Base-by-base conservation (phyloP, 1,284 basidiomycete genomes). In the Ustilago shanxiensis region DNA sequence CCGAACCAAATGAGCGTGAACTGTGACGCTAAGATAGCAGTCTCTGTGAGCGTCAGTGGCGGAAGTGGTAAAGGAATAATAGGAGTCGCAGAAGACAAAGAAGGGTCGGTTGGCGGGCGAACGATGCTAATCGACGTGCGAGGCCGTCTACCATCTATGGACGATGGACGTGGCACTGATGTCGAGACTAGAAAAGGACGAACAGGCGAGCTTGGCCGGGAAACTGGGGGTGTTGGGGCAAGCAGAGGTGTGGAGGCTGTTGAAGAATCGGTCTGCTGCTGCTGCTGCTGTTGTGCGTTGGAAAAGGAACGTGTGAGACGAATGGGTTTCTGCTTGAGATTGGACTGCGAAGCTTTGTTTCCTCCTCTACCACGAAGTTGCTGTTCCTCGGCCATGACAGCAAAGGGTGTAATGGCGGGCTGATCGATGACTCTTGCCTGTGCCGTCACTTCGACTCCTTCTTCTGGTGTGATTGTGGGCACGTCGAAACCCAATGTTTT, bases 1-100 rank as follows among this genome's bases (percentile, higher is more conserved):
- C 77, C 77, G 53, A 86, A 85, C 84, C 84, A 86, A 35, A 85
- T 78, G 16, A 82, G 47, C 9, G 83, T 83, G 52, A 86, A 86
- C 26, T 83, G 78, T 20, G 72, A 69, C 7, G 84, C 80, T 0
- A 86, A 65, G 5, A 74, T 26, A 1, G 71, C 79, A 1, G 84
- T 86, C 59, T 86, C 72, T 29, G 61, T 66, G 29, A 85, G 44
- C 28, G 82, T 83, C 49, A 86, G 59, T 24, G 84, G 83, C 7
- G 83, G 79, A 11, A 80, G 58, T 7, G 59, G 49, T 5, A 70
- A 9, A 2, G 66, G 54, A 2, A 60, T 20, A 3, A 60, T 26
- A 0, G 60, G 62, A 13, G 50, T 35, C 1, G 44, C 22, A 4
- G 47, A 54, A 14, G 64, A 49, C 2, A 50, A 33, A 14, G 39